Evolutionary conservation across 805 yeast species (phyloP), one percentile per base, ranked within the genome.

Genomic region (Kodamaea kakaduensis): DNA sequence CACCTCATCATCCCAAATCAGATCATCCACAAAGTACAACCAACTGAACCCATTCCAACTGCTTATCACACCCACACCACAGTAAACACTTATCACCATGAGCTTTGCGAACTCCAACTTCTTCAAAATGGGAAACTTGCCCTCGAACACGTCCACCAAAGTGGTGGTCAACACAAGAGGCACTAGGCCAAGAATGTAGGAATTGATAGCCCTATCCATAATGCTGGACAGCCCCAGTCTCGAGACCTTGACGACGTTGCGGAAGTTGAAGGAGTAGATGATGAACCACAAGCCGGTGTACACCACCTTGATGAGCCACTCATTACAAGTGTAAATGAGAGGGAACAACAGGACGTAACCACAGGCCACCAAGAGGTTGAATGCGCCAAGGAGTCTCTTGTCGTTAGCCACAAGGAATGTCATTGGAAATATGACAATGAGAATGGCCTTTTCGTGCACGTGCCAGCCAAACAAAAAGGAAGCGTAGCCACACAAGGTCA

Each of bases 391-490:
- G 21, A 89, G 61, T 36, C 94, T 71, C 40, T 81, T 71, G 51
- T 87, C 96, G 24, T 74, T 68, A 9, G 79, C 69, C 3, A 81
- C 83, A 17, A 89, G 59, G 54, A 93, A 81, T 5, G 93, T 73
- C 56, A 86, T 79, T 1, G 99, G 99, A 46, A 93, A 75, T 6
- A 93, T 83, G 3, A 90, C 81, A 14, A 89, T 58, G 69, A 93
- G 71, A n/a, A 93, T 77, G 0, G 97, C 97, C 70, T 93, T 93
- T 59, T 93, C 98, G 62, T 93, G 98, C 16, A 93, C 98, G 53
- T 93, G 97, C 97, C 97, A 93, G 4, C 99, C 98, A 60, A 93
- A 93, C 32, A 93, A 61, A 52, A 85, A 93, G 2, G 96, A 84
- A 0, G 96, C 80, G 61, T 77, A 86, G 3, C 94, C 97, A 60